phyloP scores from a whole-genome alignment of 345 rosid species.

The Ceriops zippeliana region DNA sequence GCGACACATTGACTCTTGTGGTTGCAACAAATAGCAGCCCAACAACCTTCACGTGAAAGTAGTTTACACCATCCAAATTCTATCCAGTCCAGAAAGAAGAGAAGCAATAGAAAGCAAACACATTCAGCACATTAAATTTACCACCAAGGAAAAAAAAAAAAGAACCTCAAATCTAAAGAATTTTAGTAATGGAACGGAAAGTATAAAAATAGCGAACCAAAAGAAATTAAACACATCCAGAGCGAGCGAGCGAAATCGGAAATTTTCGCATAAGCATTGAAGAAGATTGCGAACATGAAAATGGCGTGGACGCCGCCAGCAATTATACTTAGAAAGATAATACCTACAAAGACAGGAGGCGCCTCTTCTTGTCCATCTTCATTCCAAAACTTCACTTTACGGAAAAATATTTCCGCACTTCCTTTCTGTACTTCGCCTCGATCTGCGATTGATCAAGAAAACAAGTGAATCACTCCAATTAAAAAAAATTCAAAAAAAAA shows the following conservation, averaged over 20 bases:
- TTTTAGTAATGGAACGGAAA: no score
- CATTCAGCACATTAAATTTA: background rate
- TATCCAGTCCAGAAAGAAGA: constrained; percentile 18
- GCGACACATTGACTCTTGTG: constrained; percentile 83
- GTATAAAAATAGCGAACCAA: no score
- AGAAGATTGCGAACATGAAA: background rate
- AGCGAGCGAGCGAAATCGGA: no score
- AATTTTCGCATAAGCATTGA: background rate
- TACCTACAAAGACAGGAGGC: constrained; percentile 99
- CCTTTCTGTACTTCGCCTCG: constrained; percentile 91
- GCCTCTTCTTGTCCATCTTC: constrained; percentile 94
- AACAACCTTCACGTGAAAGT: constrained; percentile 95
- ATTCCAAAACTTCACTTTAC: constrained; percentile 98
- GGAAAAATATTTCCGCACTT: constrained; percentile 89
- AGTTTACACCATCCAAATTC: constrained; percentile 96
- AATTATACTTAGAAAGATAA: constrained; percentile 29
- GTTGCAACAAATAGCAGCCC: constrained; percentile 93
- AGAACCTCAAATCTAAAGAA: background rate
- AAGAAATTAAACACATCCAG: no score
- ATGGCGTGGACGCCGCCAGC: background rate
- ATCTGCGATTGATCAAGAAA: constrained; percentile 37
- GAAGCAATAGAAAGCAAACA: constrained; percentile 5
- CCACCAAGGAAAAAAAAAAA: background rate
- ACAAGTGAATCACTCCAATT: background rate
- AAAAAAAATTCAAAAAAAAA: background rate